Evolutionary conservation across 495 filamentous ascomycete genomes (phyloP), one percentile per base, ranked within the genome.

Genomic region (Xylaria nigripes): DNA sequence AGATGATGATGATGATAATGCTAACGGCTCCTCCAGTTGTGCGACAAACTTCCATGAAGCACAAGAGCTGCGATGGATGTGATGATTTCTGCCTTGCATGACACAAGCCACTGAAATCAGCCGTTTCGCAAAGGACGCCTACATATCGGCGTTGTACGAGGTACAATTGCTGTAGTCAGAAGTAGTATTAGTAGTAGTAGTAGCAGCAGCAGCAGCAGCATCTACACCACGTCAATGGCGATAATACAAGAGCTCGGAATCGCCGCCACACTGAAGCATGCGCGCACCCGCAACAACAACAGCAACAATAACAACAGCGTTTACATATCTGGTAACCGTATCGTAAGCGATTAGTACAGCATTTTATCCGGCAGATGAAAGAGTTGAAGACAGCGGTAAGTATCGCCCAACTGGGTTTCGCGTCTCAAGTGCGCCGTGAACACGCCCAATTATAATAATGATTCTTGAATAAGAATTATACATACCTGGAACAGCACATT

Each of bases 291-390:
- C n/a, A n/a, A n/a, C n/a, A n/a, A n/a, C n/a, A n/a, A n/a, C n/a
- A n/a, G n/a, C 50, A 43, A 41, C 40, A n/a, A 19, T 22, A 4
- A 4, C 32, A 34, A 34, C 2, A 18, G 36, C 36, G 4, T 40
- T n/a, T 36, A 3, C 32, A 36, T 3, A 15, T 12, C 32, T 3
- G 32, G 32, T 36, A n/a, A 15, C 13, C 32, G 12, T 15, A 13
- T 36, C 32, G 10, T 36, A 36, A 36, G 10, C 32, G 32, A 36
- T n/a, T n/a, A n/a, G n/a, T 15, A 15, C 32, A 36, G 32, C n/a
- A 40, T 40, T n/a, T 18, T 19, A 2, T 43, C 27, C 45, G 45
- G 29, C 29, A 48, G 27, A 34, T 51, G 49, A 51, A 44, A 42
- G 48, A n/a, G 43, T n/a, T 54, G 32, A 53, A 29, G 19, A 36